Evolutionary conservation across 768 basidiomycete genomes (phyloP).

Genomic region (Termitomyces eurrhizus): DNA sequence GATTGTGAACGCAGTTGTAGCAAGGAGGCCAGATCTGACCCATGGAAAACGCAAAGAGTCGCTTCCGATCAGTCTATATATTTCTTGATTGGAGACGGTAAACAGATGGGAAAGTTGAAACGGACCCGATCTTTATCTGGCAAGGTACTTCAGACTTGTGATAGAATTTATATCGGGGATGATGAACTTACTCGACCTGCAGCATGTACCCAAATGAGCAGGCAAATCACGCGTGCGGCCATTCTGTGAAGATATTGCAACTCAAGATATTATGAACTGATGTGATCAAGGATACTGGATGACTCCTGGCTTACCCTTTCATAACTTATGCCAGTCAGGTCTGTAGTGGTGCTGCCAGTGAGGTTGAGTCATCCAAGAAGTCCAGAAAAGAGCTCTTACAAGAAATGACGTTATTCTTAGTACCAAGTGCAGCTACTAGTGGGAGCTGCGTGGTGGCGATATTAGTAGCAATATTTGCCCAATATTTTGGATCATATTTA

Average conservation of each 20-base stretch:
- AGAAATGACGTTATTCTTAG: slow-evolving; percentile 47
- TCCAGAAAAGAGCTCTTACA: slow-evolving; percentile 18
- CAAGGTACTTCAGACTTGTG: not conserved
- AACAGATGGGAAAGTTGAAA: not conserved
- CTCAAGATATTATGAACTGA: slow-evolving; percentile 19
- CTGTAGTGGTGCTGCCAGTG: slow-evolving; percentile 27
- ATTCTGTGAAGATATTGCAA: slow-evolving; percentile 45
- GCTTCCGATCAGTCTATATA: slow-evolving; percentile 12
- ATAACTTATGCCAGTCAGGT: slow-evolving; percentile 48
- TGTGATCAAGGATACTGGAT: not conserved
- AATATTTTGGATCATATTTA: slow-evolving; percentile 33
- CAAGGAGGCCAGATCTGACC: slow-evolving; percentile 34
- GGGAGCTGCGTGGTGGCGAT: slow-evolving; percentile 49
- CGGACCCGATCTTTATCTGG: slow-evolving; percentile 19
- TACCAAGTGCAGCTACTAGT: slow-evolving; percentile 53
- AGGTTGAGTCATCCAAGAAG: not conserved
- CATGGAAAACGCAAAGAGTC: slow-evolving; percentile 18
- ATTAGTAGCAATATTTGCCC: slow-evolving; percentile 36
- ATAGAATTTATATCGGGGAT: not conserved
- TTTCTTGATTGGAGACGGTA: not conserved
- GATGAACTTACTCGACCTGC: slow-evolving; percentile 34
- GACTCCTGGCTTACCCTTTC: slow-evolving; percentile 27
- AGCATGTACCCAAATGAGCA: slow-evolving; percentile 47
- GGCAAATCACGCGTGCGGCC: slow-evolving; percentile 40
- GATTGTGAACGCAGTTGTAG: slow-evolving; percentile 36